Evolutionary conservation across 352 stramenopile genomes (phyloP).

Genomic region (Phytophthora sansomeana): DNA sequence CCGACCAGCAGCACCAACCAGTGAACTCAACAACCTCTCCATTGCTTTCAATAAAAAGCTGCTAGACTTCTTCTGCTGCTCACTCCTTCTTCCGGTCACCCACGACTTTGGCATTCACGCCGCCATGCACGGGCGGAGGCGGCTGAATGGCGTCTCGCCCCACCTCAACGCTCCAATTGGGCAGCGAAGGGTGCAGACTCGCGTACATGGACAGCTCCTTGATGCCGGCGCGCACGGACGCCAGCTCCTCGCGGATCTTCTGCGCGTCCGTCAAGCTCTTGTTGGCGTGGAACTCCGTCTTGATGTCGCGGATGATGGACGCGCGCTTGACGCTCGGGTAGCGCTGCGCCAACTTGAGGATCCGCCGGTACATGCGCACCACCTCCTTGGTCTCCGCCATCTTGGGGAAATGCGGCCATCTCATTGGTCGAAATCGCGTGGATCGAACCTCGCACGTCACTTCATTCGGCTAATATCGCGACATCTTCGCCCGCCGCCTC

Average conservation of each 20-base stretch:
- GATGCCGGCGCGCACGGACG: conserved; percentile 72
- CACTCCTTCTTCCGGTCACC: conserved; percentile 41
- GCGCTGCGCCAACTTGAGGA: conserved; percentile 84
- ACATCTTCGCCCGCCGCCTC: conserved; percentile 23
- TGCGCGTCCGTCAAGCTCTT: conserved; percentile 67
- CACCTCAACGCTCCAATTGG: conserved; percentile 80
- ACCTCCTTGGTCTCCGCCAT: conserved; percentile 67
- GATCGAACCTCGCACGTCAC: conserved; percentile 28
- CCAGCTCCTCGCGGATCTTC: conserved; percentile 74
- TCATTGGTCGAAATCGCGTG: conserved; percentile 38
- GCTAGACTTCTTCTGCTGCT: conserved; percentile 14
- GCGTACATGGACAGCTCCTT: conserved; percentile 84
- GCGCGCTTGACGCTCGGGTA: conserved; percentile 90
- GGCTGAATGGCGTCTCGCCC: conserved; percentile 54
- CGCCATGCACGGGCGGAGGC: conserved; percentile 17
- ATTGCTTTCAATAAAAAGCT: conserved; percentile 23
- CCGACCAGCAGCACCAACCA: conserved; percentile 25
- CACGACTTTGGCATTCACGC: conserved; percentile 59
- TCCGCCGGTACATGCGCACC: conserved; percentile 79
- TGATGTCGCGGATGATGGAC: conserved; percentile 85
- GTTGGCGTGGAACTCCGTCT: conserved; percentile 85
- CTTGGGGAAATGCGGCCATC: conserved; percentile 3
- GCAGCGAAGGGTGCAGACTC: conserved; percentile 59
- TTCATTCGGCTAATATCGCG: conserved; percentile 22
- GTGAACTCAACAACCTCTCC: conserved; percentile 12